These are phyloP conservation scores for Penicillium fimorum DNA, from an alignment of 495 filamentous ascomycete species.

Conservation along the genomic window DNA sequence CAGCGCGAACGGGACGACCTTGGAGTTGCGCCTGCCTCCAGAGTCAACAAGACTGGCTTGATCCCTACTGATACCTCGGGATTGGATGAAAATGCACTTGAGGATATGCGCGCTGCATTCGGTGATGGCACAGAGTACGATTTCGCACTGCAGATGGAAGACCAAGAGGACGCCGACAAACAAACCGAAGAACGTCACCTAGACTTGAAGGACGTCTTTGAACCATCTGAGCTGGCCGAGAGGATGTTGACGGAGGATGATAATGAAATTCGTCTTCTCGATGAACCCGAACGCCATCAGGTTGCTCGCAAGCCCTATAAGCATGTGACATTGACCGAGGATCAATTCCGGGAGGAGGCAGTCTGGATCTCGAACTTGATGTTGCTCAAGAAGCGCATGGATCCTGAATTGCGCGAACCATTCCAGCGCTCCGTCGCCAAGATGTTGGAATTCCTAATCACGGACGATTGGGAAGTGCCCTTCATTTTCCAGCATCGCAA, in stretches of 20 bases:
- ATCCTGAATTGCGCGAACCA: constrained; percentile 66
- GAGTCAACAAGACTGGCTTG: constrained; percentile 57
- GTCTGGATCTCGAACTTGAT: constrained; percentile 87
- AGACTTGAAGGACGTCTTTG: constrained; percentile 97
- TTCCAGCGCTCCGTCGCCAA: constrained; percentile 87
- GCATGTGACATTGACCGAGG: constrained; percentile 68
- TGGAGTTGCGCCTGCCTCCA: constrained; percentile 73
- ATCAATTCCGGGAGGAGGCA: constrained; percentile 84
- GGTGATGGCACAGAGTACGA: constrained; percentile 93
- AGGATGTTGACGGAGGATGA: constrained; percentile 94
- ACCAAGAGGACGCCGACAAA: constrained; percentile 64
- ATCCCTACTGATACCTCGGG: constrained; percentile 66
- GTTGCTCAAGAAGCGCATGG: constrained; percentile 77
- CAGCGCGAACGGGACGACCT: constrained; percentile 78
- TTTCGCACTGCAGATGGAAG: constrained; percentile 85
- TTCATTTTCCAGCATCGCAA: constrained; percentile 98
- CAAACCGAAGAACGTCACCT: constrained; percentile 69
- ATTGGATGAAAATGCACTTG: constrained; percentile 84
- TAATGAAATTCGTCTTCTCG: constrained; percentile 77
- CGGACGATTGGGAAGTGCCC: constrained; percentile 90
- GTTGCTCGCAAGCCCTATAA: constrained; percentile 85
- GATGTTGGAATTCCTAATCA: constrained; percentile 91
- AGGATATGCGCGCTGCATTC: constrained; percentile 94
- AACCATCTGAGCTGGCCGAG: constrained; percentile 89
- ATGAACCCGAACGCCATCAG: constrained; percentile 94